These are phyloP conservation scores for Margaritispora aquatica DNA, from an alignment of 495 filamentous ascomycete species.

Conservation along the genomic window DNA sequence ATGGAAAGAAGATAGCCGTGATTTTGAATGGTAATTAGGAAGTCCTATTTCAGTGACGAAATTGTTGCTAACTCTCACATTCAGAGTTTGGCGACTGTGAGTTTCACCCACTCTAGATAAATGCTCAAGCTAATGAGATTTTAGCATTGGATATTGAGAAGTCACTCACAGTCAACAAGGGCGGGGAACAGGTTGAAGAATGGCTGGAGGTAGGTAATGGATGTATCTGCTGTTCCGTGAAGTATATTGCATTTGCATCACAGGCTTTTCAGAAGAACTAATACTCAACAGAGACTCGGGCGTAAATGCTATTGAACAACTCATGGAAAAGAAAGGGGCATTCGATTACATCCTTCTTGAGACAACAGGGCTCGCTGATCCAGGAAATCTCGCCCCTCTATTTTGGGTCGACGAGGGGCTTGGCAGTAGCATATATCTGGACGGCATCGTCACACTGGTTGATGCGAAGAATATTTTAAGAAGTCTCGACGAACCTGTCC, in stretches of 20 bases:
- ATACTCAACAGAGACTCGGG: constrained; percentile 63
- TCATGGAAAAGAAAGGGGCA: constrained; percentile 90
- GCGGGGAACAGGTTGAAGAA: constrained; percentile 80
- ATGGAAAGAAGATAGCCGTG: constrained; percentile 96
- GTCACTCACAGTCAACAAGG: constrained; percentile 79
- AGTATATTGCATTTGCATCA: constrained; percentile 49
- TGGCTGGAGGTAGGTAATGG: constrained; percentile 96
- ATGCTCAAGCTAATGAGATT: background rate
- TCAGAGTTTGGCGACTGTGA: constrained; percentile 92
- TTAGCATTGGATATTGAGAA: constrained; percentile 91
- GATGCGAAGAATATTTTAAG: constrained; percentile 88
- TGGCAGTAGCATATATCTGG: constrained; percentile 88
- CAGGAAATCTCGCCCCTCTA: constrained; percentile 88
- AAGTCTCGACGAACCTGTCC: constrained; percentile 68
- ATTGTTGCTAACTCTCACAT: background rate
- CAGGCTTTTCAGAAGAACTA: background rate
- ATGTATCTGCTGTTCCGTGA: constrained; percentile 97
- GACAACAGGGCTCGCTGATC: constrained; percentile 92
- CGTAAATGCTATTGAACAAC: constrained; percentile 85
- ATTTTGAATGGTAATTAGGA: constrained; percentile 73
- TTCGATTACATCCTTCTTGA: constrained; percentile 99
- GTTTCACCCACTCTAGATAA: constrained; percentile 17
- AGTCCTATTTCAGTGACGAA: background rate
- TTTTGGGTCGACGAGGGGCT: constrained; percentile 98
- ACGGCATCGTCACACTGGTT: constrained; percentile 93